Percentiles rank a stretch among this genome's conserved stretches.
These are phyloP conservation scores for Penicillium coprophilum DNA, from an alignment of 495 filamentous ascomycete genomes.

Conservation along the genomic window DNA sequence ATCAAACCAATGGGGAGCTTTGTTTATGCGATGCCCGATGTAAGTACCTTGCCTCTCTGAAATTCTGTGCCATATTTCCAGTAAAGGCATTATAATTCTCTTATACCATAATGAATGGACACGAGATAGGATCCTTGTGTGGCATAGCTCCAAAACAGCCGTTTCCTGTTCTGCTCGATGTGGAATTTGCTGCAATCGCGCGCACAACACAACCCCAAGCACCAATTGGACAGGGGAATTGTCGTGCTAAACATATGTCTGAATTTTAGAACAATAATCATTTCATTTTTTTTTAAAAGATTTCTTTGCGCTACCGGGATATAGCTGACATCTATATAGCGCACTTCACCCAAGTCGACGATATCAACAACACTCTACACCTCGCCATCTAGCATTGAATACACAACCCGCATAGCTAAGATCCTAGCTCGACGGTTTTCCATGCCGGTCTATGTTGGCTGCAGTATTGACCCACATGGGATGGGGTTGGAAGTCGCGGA, in stretches of 20 bases:
- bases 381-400: slow-evolving; percentile 73
- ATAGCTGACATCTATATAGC: slow-evolving; percentile 25
- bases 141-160: background rate
- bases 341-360: slow-evolving; percentile 36
- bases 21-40: slow-evolving; percentile 89
- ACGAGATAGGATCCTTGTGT: background rate
- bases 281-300: background rate
- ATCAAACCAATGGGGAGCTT: slow-evolving; percentile 62
- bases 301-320: background rate
- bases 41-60: slow-evolving; percentile 39
- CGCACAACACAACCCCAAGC: background rate
- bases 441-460: slow-evolving; percentile 81
- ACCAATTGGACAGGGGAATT: background rate
- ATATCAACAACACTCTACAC: slow-evolving; percentile 80
- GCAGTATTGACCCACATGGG: slow-evolving; percentile 57
- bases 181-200: background rate
- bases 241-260: background rate
- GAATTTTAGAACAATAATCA: no score
- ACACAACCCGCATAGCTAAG: slow-evolving; percentile 80
- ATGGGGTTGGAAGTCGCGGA: slow-evolving; percentile 81
- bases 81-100: background rate
- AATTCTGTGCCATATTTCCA: background rate
- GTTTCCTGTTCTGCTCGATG: background rate
- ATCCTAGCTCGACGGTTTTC: slow-evolving; percentile 68
- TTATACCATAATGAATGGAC: background rate